phyloP scores from a whole-genome alignment of 2,329 filamentous ascomycete species.

The Biscogniauxia sp. region DNA sequence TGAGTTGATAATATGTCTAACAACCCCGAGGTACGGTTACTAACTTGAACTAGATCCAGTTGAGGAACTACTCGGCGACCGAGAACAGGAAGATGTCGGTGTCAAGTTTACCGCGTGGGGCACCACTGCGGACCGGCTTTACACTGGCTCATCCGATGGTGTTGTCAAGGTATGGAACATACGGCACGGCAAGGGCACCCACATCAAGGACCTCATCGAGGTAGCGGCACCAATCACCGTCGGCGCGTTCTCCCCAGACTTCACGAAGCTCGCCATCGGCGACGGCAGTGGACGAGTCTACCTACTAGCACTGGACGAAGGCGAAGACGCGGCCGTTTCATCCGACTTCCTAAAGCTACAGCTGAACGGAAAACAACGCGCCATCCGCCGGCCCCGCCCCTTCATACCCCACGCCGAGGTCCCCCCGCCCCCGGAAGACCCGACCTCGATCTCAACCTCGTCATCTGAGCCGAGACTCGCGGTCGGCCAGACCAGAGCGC shows the following conservation, averaged over 20 bases:
- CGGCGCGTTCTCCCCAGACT: constrained; percentile 58
- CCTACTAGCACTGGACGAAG: constrained; percentile 48
- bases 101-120: constrained; percentile 66
- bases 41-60: constrained; percentile 25
- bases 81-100: constrained; percentile 57
- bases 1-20: constrained; percentile 36
- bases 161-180: constrained; percentile 63
- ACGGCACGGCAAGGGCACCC: constrained; percentile 40
- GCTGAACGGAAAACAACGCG: constrained; percentile 29
- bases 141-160: constrained; percentile 63
- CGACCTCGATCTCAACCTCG: constrained; percentile 18
- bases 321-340: constrained; percentile 34
- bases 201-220: constrained; percentile 53
- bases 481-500: constrained; percentile 29
- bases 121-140: constrained; percentile 53
- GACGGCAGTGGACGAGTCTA: constrained; percentile 62
- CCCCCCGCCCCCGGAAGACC: constrained; percentile 37
- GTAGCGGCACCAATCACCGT: constrained; percentile 55
- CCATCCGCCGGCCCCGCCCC: constrained; percentile 44
- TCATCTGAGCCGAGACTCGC: constrained; percentile 18
- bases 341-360: constrained; percentile 36
- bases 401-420: constrained; percentile 52
- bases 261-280: constrained; percentile 54
- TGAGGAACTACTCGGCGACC: constrained; percentile 40
- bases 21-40: neutral